Percentiles rank a stretch among this genome's conserved stretches.
phyloP scores from a whole-genome alignment of 78 protist species.

The Thecamonas trahens region DNA sequence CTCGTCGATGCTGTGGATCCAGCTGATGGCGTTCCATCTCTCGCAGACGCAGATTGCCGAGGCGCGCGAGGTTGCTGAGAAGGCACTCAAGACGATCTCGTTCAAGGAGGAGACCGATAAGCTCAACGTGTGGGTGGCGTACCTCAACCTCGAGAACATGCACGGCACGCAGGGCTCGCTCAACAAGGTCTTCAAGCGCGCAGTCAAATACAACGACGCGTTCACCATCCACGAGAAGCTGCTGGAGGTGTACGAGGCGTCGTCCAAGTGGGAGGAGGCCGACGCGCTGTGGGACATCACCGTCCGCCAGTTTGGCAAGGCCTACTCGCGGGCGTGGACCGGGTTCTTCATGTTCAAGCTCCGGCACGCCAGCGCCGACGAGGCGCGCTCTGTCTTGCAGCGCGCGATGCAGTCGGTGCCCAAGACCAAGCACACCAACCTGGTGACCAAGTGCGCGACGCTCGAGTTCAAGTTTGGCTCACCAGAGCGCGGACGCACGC shows the following conservation, averaged over 20 bases:
- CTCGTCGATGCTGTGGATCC: conserved; percentile 76
- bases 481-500: conserved; percentile 82
- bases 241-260: conserved; percentile 15
- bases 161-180: conserved; percentile 63
- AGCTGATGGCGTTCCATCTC: conserved; percentile 78
- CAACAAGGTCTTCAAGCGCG: conserved; percentile 40
- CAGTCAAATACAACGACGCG: conserved; percentile 50
- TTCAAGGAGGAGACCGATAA: conserved; percentile 54
- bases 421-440: conserved; percentile 50
- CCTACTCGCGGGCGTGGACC: conserved; percentile 30
- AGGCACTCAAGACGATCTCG: conserved; percentile 63
- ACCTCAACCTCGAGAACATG: conserved; percentile 77
- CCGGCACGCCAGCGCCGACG: conserved; percentile 9
- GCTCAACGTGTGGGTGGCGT: conserved; percentile 88
- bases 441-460: conserved; percentile 67
- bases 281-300: not conserved
- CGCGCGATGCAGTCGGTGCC: conserved; percentile 49
- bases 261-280: not conserved
- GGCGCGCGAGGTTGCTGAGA: conserved; percentile 82
- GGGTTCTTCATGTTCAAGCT: conserved; percentile 26
- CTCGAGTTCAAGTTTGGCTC: conserved; percentile 85
- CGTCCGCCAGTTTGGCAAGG: not conserved
- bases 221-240: conserved; percentile 30
- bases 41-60: conserved; percentile 57
- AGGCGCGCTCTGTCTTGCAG: conserved; percentile 12